These are phyloP conservation scores for Hamigera avellanea DNA, from an alignment of 495 filamentous ascomycete species.

Conservation along the genomic window DNA sequence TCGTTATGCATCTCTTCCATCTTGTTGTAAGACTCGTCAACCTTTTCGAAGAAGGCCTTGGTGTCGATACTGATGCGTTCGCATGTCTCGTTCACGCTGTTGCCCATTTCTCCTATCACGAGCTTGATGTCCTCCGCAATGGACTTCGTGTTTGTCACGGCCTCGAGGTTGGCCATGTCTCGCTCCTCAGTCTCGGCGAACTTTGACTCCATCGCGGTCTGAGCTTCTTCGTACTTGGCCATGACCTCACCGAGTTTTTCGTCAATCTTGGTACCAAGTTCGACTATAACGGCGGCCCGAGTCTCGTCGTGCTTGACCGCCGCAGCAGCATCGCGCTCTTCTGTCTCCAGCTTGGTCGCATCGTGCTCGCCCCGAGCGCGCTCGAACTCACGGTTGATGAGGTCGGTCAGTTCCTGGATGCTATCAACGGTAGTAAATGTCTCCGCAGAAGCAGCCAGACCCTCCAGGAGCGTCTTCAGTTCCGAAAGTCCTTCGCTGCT, in stretches of 20 bases:
- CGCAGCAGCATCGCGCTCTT: conserved; percentile 61
- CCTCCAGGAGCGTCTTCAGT: conserved; percentile 48
- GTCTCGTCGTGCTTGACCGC: conserved; percentile 58
- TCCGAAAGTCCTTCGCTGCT: conserved; percentile 43
- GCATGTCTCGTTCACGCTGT: conserved; percentile 68
- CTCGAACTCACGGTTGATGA: conserved; percentile 72
- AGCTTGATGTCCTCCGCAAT: conserved; percentile 77
- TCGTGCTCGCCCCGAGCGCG: conserved; percentile 57
- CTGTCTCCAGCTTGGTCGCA: conserved; percentile 57
- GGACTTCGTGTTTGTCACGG: conserved; percentile 57
- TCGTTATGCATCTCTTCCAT: conserved; percentile 66
- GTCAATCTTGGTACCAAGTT: conserved; percentile 57
- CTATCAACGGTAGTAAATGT: conserved; percentile 46
- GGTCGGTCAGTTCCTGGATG: conserved; percentile 70
- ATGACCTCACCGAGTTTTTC: conserved; percentile 68
- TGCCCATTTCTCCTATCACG: conserved; percentile 72
- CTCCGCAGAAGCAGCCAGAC: conserved; percentile 48
- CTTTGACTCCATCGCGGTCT: conserved; percentile 55
- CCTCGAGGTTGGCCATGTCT: conserved; percentile 53
- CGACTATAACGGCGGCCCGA: conserved; percentile 42
- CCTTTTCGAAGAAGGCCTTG: conserved; percentile 66
- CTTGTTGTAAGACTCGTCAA: conserved; percentile 65
- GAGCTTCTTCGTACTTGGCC: conserved; percentile 72
- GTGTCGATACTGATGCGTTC: conserved; percentile 78
- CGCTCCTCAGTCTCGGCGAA: conserved; percentile 55